Percentiles rank a stretch among this genome's conserved stretches.
These are phyloP conservation scores for Teratosphaeria zuluensis DNA, from an alignment of 2,329 filamentous ascomycete species.

Conservation along the genomic window DNA sequence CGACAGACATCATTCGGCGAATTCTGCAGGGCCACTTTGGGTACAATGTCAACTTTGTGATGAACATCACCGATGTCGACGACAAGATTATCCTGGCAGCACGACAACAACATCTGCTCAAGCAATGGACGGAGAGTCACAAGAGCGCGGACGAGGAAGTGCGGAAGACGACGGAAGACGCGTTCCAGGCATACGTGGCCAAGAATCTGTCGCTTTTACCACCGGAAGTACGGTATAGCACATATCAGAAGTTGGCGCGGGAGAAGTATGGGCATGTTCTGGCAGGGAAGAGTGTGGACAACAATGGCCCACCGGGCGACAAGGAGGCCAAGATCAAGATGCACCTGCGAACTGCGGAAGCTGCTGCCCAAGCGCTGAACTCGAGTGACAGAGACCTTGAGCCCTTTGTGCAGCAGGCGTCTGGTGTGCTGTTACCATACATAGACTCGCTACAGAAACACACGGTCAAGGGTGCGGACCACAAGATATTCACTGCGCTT, in stretches of 20 bases:
- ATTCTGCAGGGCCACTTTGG: slow-evolving; percentile 76
- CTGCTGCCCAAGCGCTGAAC: slow-evolving; percentile 43
- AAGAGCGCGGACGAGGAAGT: slow-evolving; percentile 36
- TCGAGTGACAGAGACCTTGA: slow-evolving; percentile 12
- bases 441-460: slow-evolving; percentile 57
- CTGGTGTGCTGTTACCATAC: slow-evolving; percentile 69
- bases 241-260: slow-evolving; percentile 39
- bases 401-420: slow-evolving; percentile 47
- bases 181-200: slow-evolving; percentile 50
- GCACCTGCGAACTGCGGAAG: slow-evolving; percentile 59
- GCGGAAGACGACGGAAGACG: slow-evolving; percentile 39
- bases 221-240: slow-evolving; percentile 34
- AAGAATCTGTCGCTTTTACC: slow-evolving; percentile 55
- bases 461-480: slow-evolving; percentile 49
- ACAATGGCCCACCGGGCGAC: slow-evolving; percentile 52
- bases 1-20: slow-evolving; percentile 76
- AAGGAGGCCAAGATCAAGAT: slow-evolving; percentile 82
- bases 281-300: slow-evolving; percentile 45
- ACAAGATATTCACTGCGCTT: slow-evolving; percentile 76
- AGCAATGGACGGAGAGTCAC: slow-evolving; percentile 52
- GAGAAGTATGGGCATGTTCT: slow-evolving; percentile 44
- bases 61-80: slow-evolving; percentile 84
- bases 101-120: slow-evolving; percentile 68
- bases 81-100: slow-evolving; percentile 53
- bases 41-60: slow-evolving; percentile 75